These are phyloP conservation scores for Yamadazyma atmosphaerica DNA, from an alignment of 1,139 yeast species.

Conservation along the genomic window DNA sequence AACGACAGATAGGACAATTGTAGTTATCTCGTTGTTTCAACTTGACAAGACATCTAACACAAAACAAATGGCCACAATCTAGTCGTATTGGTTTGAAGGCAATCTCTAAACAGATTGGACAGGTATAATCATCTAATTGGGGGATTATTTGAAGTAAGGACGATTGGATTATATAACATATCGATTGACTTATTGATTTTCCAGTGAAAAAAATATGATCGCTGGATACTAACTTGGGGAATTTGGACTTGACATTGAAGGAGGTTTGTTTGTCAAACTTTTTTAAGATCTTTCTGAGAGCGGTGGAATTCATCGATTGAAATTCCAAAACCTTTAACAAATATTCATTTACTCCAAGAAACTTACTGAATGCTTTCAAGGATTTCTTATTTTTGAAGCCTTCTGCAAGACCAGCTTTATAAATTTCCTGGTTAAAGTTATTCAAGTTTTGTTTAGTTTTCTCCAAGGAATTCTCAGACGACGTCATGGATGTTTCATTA, in stretches of 20 bases:
- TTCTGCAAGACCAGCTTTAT: slow-evolving; percentile 38
- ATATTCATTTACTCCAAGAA: slow-evolving; percentile 53
- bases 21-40: slow-evolving; percentile 57
- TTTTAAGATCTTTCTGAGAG: slow-evolving; percentile 66
- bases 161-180: slow-evolving; percentile 56
- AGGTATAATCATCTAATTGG: slow-evolving; percentile 70
- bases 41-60: slow-evolving; percentile 70
- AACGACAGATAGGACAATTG: slow-evolving; percentile 69
- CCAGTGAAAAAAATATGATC: slow-evolving; percentile 49
- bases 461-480: slow-evolving; percentile 40
- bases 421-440: slow-evolving; percentile 45
- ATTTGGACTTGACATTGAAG: slow-evolving; percentile 46
- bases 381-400: slow-evolving; percentile 53
- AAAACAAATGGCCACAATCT: slow-evolving; percentile 64
- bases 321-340: slow-evolving; percentile 60
- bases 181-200: slow-evolving; percentile 52
- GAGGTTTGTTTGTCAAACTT: slow-evolving; percentile 75
- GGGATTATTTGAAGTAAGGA: slow-evolving; percentile 60
- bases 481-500: slow-evolving; percentile 41
- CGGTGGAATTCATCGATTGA: slow-evolving; percentile 62
- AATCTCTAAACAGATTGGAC: slow-evolving; percentile 69
- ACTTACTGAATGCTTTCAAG: slow-evolving; percentile 46
- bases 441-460: slow-evolving; percentile 42
- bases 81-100: slow-evolving; percentile 72
- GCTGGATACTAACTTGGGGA: slow-evolving; percentile 47